Evolutionary conservation across 106 monocot genomes (phyloP), one percentile per base, ranked within the genome.

Genomic region (Allium cepa): DNA sequence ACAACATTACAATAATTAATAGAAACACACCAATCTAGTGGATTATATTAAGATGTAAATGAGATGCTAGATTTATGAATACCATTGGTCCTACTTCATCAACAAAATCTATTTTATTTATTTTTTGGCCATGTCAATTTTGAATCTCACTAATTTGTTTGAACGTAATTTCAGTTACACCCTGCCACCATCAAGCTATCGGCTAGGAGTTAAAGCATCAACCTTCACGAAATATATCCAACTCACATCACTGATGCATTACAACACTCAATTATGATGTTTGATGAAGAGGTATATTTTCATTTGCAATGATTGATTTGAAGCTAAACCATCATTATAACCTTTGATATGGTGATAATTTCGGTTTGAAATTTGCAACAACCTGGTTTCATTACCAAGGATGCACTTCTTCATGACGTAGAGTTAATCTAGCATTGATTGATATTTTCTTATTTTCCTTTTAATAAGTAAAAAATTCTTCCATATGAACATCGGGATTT

Each of bases 381-480:
- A 17, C 99, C 93, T 46, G 99, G 99, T 16, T 99, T 83, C 70
- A 87, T 99, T 28, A 82, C 81, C 61, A 82, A 78, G 50, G 87
- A 99, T 51, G 99, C 90, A 10, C 84, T 99, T 71, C 99, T 99
- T 69, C 99, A 99, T 79, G 99, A 93, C 59, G 99, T 99, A 9
- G 99, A 99, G 99, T 93, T 99, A 83, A 73, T 58, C 4, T 28
- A 22, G 11, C 28, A 46, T 27, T 53, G 17, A 4, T 52, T 22
- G 50, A 11, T 46, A 2, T 52, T 9, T 53, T 2, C 22, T 16
- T 49, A 8, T 16, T 17, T 9, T 64, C 47, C 3, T 55, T 4
- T 7, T 8, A 46, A 9, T 46, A 62, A 36, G 2, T 45, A 36
- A 36, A 36, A 36, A 36, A 5, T 36, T 0, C 5, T 36, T 36